Percentiles rank a stretch among this genome's conserved stretches.
Conservation (phyloP, 345 rosid species). For the rapeseed (Brassica napus) region Da-Ae NC_063439.1:15628001-15628500, state of each 20-base stretch:
- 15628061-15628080: constrained; percentile 58
- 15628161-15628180: background rate
- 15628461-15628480: constrained; percentile 56
- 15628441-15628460: constrained; percentile 68
- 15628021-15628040: constrained; percentile 53
- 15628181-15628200: background rate
- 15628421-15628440: constrained; percentile 89
- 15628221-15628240: constrained; percentile 50
- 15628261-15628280: constrained; percentile 67
- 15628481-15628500: constrained; percentile 55
- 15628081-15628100: constrained; percentile 86
- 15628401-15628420: constrained; percentile 63
- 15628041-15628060: constrained; percentile 48
- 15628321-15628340: constrained; percentile 54
- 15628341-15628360: background rate
- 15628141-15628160: constrained; percentile 13
- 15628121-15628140: constrained; percentile 76
- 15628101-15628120: constrained; percentile 91
- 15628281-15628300: constrained; percentile 75
- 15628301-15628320: constrained; percentile 63
- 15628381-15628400: constrained; percentile 1
- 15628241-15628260: constrained; percentile 51
- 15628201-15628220: constrained; percentile 42
- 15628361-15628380: background rate
- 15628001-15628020: constrained; percentile 94